Conservation (phyloP, 306 rosid genomes). For the Cyamopsis tetragonoloba region DNA sequence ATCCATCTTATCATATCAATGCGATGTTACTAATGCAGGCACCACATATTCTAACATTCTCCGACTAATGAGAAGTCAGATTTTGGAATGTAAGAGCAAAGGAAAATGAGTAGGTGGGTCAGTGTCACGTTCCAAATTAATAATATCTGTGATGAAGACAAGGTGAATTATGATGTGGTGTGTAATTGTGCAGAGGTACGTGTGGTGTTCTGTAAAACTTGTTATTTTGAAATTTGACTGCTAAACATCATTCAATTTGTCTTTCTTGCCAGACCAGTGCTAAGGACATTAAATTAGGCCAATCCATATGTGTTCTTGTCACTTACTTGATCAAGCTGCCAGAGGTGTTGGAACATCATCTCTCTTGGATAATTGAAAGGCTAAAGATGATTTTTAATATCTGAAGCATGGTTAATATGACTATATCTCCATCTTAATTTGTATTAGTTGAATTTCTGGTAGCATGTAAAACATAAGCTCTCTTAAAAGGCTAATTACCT, state of each 20-base stretch:
- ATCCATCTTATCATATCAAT: not conserved
- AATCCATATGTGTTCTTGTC: slow-evolving; percentile 23
- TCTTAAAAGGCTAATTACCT: not conserved
- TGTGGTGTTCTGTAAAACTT: slow-evolving; percentile 39
- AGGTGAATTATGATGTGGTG: slow-evolving; percentile 33
- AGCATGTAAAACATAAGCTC: not conserved
- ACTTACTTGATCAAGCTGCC: slow-evolving; percentile 21
- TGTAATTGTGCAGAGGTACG: slow-evolving; percentile 29
- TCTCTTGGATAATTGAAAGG: too few relatives aligned
- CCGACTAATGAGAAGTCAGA: not conserved
- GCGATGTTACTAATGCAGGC: not conserved
- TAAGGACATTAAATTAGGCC: too few relatives aligned
- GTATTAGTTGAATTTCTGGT: not conserved
- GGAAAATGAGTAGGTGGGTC: slow-evolving; percentile 8
- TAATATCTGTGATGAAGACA: slow-evolving; percentile 23
- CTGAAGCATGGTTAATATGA: too few relatives aligned
- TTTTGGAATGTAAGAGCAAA: not conserved
- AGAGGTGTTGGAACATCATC: too few relatives aligned
- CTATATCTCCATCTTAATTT: too few relatives aligned
- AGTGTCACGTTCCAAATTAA: slow-evolving; percentile 11
- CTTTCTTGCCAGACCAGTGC: slow-evolving; percentile 8
- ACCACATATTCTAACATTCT: not conserved
- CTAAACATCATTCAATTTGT: slow-evolving; percentile 18
- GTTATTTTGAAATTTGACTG: slow-evolving; percentile 18
- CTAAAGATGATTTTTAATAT: too few relatives aligned